phyloP scores from a whole-genome alignment of 345 rosid genomes.

The Lumnitzera littorea region DNA sequence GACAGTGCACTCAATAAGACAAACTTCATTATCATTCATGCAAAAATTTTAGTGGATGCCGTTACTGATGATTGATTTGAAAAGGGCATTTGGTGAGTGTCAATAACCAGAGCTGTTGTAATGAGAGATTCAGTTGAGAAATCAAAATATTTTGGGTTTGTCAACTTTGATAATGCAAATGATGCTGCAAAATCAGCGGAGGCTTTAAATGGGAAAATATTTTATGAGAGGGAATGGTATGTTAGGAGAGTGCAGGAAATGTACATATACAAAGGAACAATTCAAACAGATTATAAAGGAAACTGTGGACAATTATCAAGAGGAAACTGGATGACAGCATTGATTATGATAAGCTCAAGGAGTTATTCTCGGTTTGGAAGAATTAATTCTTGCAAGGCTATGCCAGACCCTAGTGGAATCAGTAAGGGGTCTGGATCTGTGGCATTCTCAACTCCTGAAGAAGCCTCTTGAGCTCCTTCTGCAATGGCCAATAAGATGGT shows the following conservation, averaged over 20 bases:
- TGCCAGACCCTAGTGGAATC: slow-evolving; percentile 81
- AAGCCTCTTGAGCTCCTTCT: slow-evolving; percentile 71
- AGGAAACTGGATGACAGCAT: slow-evolving; percentile 82
- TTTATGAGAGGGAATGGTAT: slow-evolving; percentile 88
- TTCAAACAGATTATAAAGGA: slow-evolving; percentile 82
- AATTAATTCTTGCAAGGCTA: slow-evolving; percentile 85
- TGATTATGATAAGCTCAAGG: slow-evolving; percentile 76
- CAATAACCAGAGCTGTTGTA: slow-evolving; percentile 66
- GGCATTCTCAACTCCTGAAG: slow-evolving; percentile 81
- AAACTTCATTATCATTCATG: slow-evolving; percentile 65
- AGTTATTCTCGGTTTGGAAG: slow-evolving; percentile 73
- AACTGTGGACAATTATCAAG: slow-evolving; percentile 76
- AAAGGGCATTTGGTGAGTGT: slow-evolving; percentile 35
- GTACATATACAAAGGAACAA: slow-evolving; percentile 18
- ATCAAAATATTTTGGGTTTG: slow-evolving; percentile 93
- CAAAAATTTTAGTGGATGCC: slow-evolving; percentile 57
- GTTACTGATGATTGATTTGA: slow-evolving; percentile 55
- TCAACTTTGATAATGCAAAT: slow-evolving; percentile 69
- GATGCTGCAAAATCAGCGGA: slow-evolving; percentile 84
- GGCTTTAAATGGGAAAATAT: slow-evolving; percentile 67
- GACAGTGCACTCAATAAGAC: slow-evolving; percentile 33
- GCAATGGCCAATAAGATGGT: slow-evolving; percentile 66
- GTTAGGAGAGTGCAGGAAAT: slow-evolving; percentile 78
- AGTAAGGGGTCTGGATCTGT: slow-evolving; percentile 95
- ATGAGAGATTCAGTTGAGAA: slow-evolving; percentile 91